Percentiles rank a stretch among this genome's conserved stretches.
phyloP scores from a whole-genome alignment of 1,284 basidiomycete species.

The Ustilago esculenta region DNA sequence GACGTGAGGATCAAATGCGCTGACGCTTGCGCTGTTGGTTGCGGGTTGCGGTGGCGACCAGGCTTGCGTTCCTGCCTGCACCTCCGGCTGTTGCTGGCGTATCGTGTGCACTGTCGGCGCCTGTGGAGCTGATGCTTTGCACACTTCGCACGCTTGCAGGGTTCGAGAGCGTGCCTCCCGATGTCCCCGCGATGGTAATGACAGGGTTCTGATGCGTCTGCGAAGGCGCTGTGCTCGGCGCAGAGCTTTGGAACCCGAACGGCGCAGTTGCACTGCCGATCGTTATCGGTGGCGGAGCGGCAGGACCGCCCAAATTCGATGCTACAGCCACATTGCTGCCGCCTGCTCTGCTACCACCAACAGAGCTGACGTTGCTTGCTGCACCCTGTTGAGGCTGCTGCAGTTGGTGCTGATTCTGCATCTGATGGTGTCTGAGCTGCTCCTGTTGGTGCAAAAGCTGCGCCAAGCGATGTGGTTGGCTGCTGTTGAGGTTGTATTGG shows the following conservation, averaged over 20 bases:
- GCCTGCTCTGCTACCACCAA: neutral
- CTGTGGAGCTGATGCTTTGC: slow-evolving; percentile 6
- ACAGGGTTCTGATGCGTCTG: slow-evolving; percentile 7
- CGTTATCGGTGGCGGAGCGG: slow-evolving; percentile 36
- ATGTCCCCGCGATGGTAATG: slow-evolving; percentile 16
- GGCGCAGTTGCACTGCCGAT: slow-evolving; percentile 13
- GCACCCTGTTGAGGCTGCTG: slow-evolving; percentile 1
- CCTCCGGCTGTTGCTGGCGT: slow-evolving; percentile 1
- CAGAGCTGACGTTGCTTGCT: neutral
- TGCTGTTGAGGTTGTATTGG: slow-evolving; percentile 15
- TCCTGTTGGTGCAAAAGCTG: slow-evolving; percentile 33
- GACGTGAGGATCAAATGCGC: slow-evolving; percentile 7
- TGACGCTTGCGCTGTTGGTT: slow-evolving; percentile 46
- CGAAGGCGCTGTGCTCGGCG: slow-evolving; percentile 9
- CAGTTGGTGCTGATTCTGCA: slow-evolving; percentile 6
- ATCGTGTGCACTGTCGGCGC: neutral
- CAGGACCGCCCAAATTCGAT: slow-evolving; percentile 22
- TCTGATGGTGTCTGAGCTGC: slow-evolving; percentile 22
- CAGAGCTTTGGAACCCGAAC: slow-evolving; percentile 4
- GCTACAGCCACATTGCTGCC: slow-evolving; percentile 1
- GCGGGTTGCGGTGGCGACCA: slow-evolving; percentile 34
- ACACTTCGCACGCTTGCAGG: slow-evolving; percentile 12
- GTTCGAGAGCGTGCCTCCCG: slow-evolving; percentile 2
- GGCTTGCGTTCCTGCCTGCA: neutral
- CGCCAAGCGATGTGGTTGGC: slow-evolving; percentile 19